Evolutionary conservation across 148 eudicot species (phyloP).

Genomic region (Amaranthus cruentus): DNA sequence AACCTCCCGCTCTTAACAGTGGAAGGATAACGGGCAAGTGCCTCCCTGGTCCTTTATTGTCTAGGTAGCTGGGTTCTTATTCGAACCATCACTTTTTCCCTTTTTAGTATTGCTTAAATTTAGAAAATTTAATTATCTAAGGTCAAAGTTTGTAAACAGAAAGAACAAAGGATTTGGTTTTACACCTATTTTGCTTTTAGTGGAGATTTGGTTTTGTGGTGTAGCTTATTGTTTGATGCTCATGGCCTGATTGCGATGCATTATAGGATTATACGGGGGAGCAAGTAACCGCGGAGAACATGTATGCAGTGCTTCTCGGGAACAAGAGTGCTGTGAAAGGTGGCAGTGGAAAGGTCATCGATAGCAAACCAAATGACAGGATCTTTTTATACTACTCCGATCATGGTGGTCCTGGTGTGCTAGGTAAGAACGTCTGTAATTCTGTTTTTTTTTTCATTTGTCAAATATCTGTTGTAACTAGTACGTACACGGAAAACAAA

Average conservation of each 20-base stretch:
- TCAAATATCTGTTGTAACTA: not conserved
- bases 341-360: constrained; percentile 44
- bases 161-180: too few relatives aligned
- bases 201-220: not conserved
- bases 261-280: constrained; percentile 41
- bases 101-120: too few relatives aligned
- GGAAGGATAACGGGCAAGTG: constrained; percentile 17
- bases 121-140: too few relatives aligned
- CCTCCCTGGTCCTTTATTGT: constrained; percentile 4
- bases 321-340: constrained; percentile 37
- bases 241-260: not conserved
- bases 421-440: constrained; percentile 24
- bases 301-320: constrained; percentile 40
- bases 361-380: constrained; percentile 41
- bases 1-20: constrained; percentile 17
- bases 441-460: not conserved
- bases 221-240: not conserved
- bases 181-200: too few relatives aligned
- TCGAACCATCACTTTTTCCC: constrained; percentile 12
- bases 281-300: constrained; percentile 36
- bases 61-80: not conserved
- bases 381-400: constrained; percentile 46
- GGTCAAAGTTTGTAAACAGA: too few relatives aligned
- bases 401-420: constrained; percentile 54
- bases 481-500: not conserved